Evolutionary conservation across 148 eudicot species (phyloP).

Genomic region (Diospyros kaki): DNA sequence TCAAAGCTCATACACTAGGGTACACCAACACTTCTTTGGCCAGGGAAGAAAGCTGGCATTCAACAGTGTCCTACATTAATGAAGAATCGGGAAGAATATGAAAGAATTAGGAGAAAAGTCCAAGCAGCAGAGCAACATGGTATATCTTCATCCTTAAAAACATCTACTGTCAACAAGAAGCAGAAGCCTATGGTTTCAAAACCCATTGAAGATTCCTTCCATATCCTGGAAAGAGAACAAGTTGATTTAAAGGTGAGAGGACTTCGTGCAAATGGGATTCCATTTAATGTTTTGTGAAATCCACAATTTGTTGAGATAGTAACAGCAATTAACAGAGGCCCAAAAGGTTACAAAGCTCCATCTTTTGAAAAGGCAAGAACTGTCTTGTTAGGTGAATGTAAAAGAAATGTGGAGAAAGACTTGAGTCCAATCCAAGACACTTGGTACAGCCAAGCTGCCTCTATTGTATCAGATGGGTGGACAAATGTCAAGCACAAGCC

Average conservation of each 20-base stretch:
- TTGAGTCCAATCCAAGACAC: slow-evolving; percentile 8
- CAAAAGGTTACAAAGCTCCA: slow-evolving; percentile 16
- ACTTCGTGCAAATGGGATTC: slow-evolving; percentile 11
- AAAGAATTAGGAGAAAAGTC: background rate
- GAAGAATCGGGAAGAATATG: background rate
- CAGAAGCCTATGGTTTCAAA: background rate
- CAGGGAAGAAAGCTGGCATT: background rate
- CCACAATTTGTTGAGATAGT: slow-evolving; percentile 8
- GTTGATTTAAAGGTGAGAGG: background rate
- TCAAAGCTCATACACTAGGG: background rate
- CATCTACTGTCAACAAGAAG: background rate
- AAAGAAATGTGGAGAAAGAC: slow-evolving; percentile 7
- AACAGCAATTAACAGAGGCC: background rate
- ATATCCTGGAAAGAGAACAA: background rate
- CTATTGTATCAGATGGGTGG: slow-evolving; percentile 19
- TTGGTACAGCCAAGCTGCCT: background rate
- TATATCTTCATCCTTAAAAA: background rate
- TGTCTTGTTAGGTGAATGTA: slow-evolving; percentile 1
- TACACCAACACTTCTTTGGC: background rate
- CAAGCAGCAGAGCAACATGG: background rate
- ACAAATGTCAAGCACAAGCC: slow-evolving; percentile 10
- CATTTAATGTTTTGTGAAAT: slow-evolving; percentile 16
- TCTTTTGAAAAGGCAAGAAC: slow-evolving; percentile 18
- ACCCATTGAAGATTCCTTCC: background rate
- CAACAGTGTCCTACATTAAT: background rate